These are phyloP conservation scores for Talaromyces sp. DNA, from an alignment of 2,329 filamentous ascomycete genomes.

Conservation along the genomic window DNA sequence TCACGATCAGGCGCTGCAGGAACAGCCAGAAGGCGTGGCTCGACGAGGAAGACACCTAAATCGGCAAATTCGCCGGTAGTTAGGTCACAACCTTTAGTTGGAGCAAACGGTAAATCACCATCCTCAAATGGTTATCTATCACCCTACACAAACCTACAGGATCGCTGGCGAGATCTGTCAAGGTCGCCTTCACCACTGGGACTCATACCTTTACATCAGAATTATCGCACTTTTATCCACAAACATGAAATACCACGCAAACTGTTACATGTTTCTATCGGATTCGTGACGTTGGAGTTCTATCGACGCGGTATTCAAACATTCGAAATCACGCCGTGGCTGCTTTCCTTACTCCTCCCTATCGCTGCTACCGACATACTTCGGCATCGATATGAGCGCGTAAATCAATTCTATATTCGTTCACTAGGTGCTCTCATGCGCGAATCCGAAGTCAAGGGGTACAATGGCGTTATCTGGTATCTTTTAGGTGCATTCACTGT, in stretches of 20 bases:
- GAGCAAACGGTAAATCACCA: constrained; percentile 36
- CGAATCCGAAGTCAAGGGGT: constrained; percentile 88
- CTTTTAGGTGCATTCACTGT: constrained; percentile 85
- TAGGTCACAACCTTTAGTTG: constrained; percentile 33
- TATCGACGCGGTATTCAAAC: constrained; percentile 78
- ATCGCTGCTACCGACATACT: constrained; percentile 78
- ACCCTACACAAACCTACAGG: constrained; percentile 53
- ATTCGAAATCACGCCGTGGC: constrained; percentile 72
- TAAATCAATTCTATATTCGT: constrained; percentile 85
- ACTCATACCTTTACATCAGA: constrained; percentile 88
- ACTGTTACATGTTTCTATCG: constrained; percentile 88
- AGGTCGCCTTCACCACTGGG: constrained; percentile 89
- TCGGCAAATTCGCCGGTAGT: constrained; percentile 31
- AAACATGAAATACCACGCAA: constrained; percentile 97
- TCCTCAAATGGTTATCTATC: constrained; percentile 65
- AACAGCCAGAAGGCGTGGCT: constrained; percentile 40
- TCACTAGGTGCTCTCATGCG: constrained; percentile 89
- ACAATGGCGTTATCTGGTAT: constrained; percentile 97
- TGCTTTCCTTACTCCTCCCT: constrained; percentile 76
- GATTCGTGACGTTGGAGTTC: constrained; percentile 84
- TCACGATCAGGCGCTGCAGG: constrained; percentile 32
- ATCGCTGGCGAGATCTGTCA: constrained; percentile 83
- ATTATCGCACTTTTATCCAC: constrained; percentile 89
- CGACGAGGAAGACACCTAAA: constrained; percentile 43
- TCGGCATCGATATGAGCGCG: constrained; percentile 72